These are phyloP conservation scores for Bothriochloa decipiens DNA, from an alignment of 176 grass and related monocot genomes.

Conservation along the genomic window DNA sequence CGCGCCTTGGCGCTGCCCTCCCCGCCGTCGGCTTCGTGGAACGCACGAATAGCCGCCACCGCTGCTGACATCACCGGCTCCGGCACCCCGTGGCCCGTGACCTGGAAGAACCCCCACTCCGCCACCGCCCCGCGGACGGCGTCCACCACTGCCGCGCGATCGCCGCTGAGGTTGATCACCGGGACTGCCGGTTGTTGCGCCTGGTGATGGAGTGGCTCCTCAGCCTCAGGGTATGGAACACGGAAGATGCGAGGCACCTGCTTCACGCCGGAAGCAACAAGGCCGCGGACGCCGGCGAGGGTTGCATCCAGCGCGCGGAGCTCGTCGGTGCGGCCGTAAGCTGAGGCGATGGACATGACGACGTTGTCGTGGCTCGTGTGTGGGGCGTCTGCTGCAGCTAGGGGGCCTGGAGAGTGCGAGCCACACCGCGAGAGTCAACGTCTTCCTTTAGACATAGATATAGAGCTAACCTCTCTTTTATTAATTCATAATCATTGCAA, in stretches of 20 bases:
- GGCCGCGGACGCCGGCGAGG: no score
- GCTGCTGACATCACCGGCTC: slow-evolving; percentile 12
- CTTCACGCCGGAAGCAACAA: slow-evolving; percentile 11
- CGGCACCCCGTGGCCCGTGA: slow-evolving; percentile 57
- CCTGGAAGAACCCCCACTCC: slow-evolving; percentile 71
- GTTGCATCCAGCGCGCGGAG: no score
- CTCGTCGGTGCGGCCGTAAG: no score
- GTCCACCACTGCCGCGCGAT: slow-evolving; percentile 10
- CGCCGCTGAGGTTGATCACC: slow-evolving; percentile 41
- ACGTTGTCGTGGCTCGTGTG: no score
- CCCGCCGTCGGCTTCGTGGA: slow-evolving; percentile 49
- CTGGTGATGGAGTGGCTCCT: neutral
- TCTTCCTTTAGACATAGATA: no score
- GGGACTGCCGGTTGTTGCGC: neutral
- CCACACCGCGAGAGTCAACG: no score
- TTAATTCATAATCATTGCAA: no score
- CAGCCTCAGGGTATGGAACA: neutral
- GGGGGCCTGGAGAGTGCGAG: no score
- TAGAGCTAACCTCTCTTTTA: no score
- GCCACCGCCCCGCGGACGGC: slow-evolving; percentile 27
- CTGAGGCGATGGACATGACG: no score
- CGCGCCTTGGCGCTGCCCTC: slow-evolving; percentile 51
- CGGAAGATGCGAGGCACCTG: slow-evolving; percentile 59
- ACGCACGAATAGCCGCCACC: slow-evolving; percentile 25
- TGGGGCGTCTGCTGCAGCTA: no score